A percentile compares a stretch with the other conserved stretches of the same genome.
phyloP scores from a whole-genome alignment of 2,329 filamentous ascomycete species.

The Aspergillus nomiae region DNA sequence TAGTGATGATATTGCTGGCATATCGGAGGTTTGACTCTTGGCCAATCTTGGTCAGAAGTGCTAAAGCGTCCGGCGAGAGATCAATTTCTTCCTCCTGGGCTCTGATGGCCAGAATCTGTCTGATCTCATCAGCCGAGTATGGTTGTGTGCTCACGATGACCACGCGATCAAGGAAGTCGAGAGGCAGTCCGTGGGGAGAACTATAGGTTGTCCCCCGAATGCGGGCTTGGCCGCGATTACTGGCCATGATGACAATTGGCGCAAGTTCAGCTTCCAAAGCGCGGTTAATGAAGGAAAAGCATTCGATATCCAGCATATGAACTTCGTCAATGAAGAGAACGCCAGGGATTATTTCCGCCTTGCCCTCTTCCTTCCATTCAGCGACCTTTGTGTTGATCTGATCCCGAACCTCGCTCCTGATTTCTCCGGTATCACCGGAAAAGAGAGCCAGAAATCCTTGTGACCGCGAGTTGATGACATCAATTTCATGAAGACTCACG shows the following conservation, averaged over 20 bases:
- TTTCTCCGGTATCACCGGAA: slow-evolving; percentile 97
- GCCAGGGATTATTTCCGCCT: slow-evolving; percentile 95
- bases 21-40: slow-evolving; percentile 90
- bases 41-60: slow-evolving; percentile 92
- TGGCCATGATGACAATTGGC: slow-evolving; percentile 98
- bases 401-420: slow-evolving; percentile 92
- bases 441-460: slow-evolving; percentile 97
- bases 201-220: slow-evolving; percentile 93
- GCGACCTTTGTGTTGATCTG: slow-evolving; percentile 99
- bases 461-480: slow-evolving; percentile 98
- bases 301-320: slow-evolving; percentile 99
- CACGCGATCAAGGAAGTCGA: slow-evolving; percentile 94
- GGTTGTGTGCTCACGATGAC: slow-evolving; percentile 93
- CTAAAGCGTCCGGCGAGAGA: slow-evolving; percentile 82
- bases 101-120: slow-evolving; percentile 87
- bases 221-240: slow-evolving; percentile 87
- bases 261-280: slow-evolving; percentile 93
- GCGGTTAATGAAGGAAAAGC: slow-evolving; percentile 97
- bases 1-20: slow-evolving; percentile 97
- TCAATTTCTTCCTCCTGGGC: slow-evolving; percentile 97
- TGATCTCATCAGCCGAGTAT: slow-evolving; percentile 81
- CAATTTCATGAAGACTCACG: slow-evolving; percentile 95
- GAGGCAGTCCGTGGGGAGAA: slow-evolving; percentile 87
- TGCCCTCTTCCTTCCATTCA: slow-evolving; percentile 99
- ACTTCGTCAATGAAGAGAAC: slow-evolving; percentile 99